A percentile compares a stretch with the other conserved stretches of the same genome.
Conservation (phyloP, 2,329 filamentous ascomycete genomes). For the Cercospora citrullina region DNA sequence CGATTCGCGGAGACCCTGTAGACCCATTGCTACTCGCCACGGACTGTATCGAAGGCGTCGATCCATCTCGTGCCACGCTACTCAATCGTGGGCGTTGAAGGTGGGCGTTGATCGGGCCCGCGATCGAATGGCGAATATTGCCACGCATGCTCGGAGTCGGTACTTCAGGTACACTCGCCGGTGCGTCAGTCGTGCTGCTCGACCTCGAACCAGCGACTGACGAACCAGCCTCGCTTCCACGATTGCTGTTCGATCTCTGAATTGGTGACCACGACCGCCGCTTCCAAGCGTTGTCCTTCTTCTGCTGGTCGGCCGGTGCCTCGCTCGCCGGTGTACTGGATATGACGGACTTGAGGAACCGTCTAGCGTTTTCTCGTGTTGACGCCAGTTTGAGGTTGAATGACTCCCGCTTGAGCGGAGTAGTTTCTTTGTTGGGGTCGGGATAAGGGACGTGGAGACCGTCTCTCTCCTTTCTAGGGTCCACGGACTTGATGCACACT, state of each 20-base stretch:
- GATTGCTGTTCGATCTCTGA: slow-evolving; percentile 27
- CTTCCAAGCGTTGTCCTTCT: slow-evolving; percentile 28
- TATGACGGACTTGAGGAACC: slow-evolving; percentile 52
- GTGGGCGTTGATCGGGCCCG: slow-evolving; percentile 42
- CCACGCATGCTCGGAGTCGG: slow-evolving; percentile 40
- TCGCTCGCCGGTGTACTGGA: slow-evolving; percentile 19
- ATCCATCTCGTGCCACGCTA: slow-evolving; percentile 43
- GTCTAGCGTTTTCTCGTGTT: slow-evolving; percentile 51
- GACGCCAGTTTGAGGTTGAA: slow-evolving; percentile 51
- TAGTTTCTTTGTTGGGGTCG: slow-evolving; percentile 18
- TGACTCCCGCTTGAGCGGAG: slow-evolving; percentile 23
- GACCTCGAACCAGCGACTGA: not conserved
- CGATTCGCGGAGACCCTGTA: slow-evolving; percentile 22
- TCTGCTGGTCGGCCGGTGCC: slow-evolving; percentile 12
- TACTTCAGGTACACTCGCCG: not conserved
- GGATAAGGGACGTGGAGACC: slow-evolving; percentile 17
- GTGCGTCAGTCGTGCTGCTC: slow-evolving; percentile 14
- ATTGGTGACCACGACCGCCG: slow-evolving; percentile 37
- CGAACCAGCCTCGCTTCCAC: slow-evolving; percentile 25
- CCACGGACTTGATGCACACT: slow-evolving; percentile 58
- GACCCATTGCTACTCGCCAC: slow-evolving; percentile 19
- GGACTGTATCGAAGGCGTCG: slow-evolving; percentile 25
- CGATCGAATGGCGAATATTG: slow-evolving; percentile 42
- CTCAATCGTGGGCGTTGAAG: slow-evolving; percentile 44
- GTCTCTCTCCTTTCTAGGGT: slow-evolving; percentile 43